phyloP scores from a whole-genome alignment of 2,329 filamentous ascomycete genomes.

The Claviceps digitariae region DNA sequence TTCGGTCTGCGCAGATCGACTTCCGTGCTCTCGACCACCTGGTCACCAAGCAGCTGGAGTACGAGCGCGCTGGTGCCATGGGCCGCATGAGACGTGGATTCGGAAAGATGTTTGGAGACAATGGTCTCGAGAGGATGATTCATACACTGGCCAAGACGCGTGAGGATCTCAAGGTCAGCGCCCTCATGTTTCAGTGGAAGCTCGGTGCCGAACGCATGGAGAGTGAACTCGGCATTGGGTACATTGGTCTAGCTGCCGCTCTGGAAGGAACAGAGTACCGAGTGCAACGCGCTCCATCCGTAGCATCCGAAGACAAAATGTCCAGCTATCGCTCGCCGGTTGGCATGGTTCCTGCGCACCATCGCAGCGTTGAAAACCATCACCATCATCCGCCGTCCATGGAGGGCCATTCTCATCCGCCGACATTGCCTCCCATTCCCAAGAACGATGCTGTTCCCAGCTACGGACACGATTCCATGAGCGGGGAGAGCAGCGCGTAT shows the following conservation, averaged over 20 bases:
- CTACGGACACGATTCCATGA: slow-evolving; percentile 7
- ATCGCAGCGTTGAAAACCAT: slow-evolving; percentile 6
- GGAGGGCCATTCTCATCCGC: not conserved
- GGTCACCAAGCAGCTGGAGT: slow-evolving; percentile 46
- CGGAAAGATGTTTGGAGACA: slow-evolving; percentile 49
- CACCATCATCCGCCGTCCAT: not conserved
- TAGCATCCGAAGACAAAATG: slow-evolving; percentile 5
- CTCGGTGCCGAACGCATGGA: slow-evolving; percentile 45
- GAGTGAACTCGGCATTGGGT: slow-evolving; percentile 50
- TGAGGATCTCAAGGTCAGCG: slow-evolving; percentile 50
- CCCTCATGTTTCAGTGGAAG: slow-evolving; percentile 52
- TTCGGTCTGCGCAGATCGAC: slow-evolving; percentile 45
- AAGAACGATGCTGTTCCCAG: not conserved
- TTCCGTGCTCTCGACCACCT: slow-evolving; percentile 51
- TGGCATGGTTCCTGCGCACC: not conserved
- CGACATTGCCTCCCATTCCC: slow-evolving; percentile 3
- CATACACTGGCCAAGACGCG: slow-evolving; percentile 42
- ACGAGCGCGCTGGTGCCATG: slow-evolving; percentile 46
- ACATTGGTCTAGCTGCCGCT: slow-evolving; percentile 51
- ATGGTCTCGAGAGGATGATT: slow-evolving; percentile 47
- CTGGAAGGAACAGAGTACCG: slow-evolving; percentile 31
- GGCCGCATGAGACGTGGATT: slow-evolving; percentile 47
- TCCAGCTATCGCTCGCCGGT: not conserved
- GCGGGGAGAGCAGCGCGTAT: slow-evolving; percentile 7
- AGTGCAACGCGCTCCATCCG: slow-evolving; percentile 7